Evolutionary conservation across 1,284 basidiomycete species (phyloP).

Genomic region (Microbotryum violaceum): DNA sequence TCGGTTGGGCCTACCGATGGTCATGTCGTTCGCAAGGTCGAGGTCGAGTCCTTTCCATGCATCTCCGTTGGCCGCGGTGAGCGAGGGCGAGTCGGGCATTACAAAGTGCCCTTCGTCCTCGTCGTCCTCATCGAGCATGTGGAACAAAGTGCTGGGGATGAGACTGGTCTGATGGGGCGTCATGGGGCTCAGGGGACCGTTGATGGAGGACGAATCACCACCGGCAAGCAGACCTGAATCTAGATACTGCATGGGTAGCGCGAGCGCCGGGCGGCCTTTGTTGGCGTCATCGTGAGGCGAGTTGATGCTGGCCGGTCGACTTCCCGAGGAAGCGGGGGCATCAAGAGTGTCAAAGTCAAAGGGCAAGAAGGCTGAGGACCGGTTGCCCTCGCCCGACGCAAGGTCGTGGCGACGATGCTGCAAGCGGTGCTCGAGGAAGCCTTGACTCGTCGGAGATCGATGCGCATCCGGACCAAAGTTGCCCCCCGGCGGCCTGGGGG

Average conservation of each 20-base stretch:
- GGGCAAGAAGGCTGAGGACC: conserved; percentile 18
- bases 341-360: conserved; percentile 21
- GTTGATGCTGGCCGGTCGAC: background rate
- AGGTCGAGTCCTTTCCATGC: conserved; percentile 26
- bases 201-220: conserved; percentile 11
- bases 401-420: conserved; percentile 21
- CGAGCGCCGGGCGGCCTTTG: conserved; percentile 12
- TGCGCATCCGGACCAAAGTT: background rate
- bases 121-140: conserved; percentile 40
- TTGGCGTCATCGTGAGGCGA: background rate
- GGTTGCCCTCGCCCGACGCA: background rate
- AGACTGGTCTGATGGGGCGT: conserved; percentile 37
- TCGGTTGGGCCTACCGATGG: no score
- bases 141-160: conserved; percentile 36
- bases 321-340: conserved; percentile 1
- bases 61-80: conserved; percentile 9
- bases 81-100: conserved; percentile 29
- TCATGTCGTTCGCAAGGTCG: conserved; percentile 10
- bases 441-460: conserved; percentile 17
- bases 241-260: conserved; percentile 32
- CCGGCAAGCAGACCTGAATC: conserved; percentile 28
- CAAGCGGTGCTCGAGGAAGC: conserved; percentile 35
- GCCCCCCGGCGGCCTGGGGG: background rate
- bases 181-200: conserved; percentile 35
- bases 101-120: conserved; percentile 30